Evolutionary conservation across 345 rosid species (phyloP), one percentile per base, ranked within the genome.

Genomic region (Gynandropsis gynandra): DNA sequence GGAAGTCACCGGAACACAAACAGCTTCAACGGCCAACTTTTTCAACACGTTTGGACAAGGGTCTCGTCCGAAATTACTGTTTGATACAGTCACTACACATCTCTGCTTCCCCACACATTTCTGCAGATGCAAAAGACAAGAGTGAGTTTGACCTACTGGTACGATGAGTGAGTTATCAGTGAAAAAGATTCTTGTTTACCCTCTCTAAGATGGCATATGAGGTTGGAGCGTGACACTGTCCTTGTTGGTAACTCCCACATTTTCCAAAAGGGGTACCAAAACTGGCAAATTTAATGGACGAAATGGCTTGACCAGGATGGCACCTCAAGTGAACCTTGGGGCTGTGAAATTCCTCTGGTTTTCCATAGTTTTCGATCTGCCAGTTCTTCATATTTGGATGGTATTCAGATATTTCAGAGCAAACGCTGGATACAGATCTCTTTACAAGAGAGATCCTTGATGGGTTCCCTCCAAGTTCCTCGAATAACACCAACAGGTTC

Each of bases 321-420:
- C 99, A 93, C 53, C 59, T 73, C 68, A 93, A 69, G 67, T 88
- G 99, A 72, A 83, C 90, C 58, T 88, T 93, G 0, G 99, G 95
- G 61, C 76, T 81, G 58, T 72, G 97, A 62, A 85, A 74, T 50
- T 76, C 80, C 66, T 88, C 87, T 42, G 92, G 75, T 73, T 73
- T 85, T 10, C 99, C 99, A 4, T 92, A 87, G 85, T 95, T 92
- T 65, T 92, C 97, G 39, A 92, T 85, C 46, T 81, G 98, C 98
- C 98, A 92, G 66, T 88, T 93, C 83, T 88, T 85, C 47, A 93
- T 60, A 18, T 87, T 93, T 0, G 97, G 97, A 29, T 88, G 99
- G 64, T 75, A 83, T 68, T 93, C 97, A 0, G 96, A 51, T 8
- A 93, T 82, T 24, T 88, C 97, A 7, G 99, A 95, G 55, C 99